phyloP scores from a whole-genome alignment of 106 monocot species.

The Alisma plantagoaquatica region DNA sequence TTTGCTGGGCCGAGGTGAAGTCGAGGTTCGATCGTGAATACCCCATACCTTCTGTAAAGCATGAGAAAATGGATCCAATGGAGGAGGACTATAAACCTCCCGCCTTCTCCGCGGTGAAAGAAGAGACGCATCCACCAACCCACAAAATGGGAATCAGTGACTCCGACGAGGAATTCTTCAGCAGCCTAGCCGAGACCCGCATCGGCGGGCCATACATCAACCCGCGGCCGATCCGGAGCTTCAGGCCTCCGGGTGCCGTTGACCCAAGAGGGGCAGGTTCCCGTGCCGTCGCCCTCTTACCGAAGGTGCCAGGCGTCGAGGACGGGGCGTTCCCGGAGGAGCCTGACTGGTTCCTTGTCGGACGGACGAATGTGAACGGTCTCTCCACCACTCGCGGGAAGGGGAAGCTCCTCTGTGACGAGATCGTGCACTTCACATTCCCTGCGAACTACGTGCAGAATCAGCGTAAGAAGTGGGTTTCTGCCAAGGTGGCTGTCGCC shows the following conservation, averaged over 20 bases:
- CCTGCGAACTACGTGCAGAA: conserved; percentile 25
- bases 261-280: conserved; percentile 2
- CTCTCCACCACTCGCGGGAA: conserved; percentile 54
- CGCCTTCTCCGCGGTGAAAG: neutral
- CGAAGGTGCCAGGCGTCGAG: conserved; percentile 24
- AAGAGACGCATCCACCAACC: too few species aligned
- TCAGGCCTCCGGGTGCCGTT: conserved; percentile 15
- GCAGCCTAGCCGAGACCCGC: conserved; percentile 21
- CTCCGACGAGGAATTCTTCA: neutral
- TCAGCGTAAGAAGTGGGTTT: conserved; percentile 22
- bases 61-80: neutral
- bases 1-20: neutral
- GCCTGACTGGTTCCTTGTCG: conserved; percentile 62
- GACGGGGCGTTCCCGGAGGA: conserved; percentile 53
- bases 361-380: conserved; percentile 42
- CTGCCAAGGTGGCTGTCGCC: conserved; percentile 34
- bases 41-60: neutral
- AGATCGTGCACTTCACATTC: conserved; percentile 70
- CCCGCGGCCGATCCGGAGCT: conserved; percentile 41
- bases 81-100: neutral
- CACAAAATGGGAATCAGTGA: too few species aligned
- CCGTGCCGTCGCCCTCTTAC: conserved; percentile 10
- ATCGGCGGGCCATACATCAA: conserved; percentile 36
- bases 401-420: conserved; percentile 29
- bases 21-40: neutral